phyloP scores from a whole-genome alignment of 768 basidiomycete species.

The Amanita muscaria region DNA sequence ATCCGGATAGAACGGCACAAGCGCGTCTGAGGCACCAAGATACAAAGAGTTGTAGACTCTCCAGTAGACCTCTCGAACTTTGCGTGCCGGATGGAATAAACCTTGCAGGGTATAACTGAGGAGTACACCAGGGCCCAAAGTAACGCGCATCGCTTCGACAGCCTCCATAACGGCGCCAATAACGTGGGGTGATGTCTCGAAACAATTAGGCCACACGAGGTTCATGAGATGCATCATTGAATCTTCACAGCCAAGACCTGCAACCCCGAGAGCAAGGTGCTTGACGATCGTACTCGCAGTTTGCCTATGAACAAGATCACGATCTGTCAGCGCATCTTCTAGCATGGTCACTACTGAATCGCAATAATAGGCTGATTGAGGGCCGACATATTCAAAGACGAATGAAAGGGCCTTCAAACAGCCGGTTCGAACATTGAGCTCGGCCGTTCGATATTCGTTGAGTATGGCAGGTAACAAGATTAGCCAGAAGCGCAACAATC shows the following conservation, averaged over 20 bases:
- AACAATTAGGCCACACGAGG: conserved; percentile 98
- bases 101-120: conserved; percentile 92
- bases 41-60: conserved; percentile 92
- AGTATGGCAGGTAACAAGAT: conserved; percentile 96
- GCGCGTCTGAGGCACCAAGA: conserved; percentile 80
- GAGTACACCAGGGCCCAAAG: conserved; percentile 87
- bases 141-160: conserved; percentile 94
- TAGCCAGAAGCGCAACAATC: too few relatives aligned
- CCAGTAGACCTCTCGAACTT: conserved; percentile 98
- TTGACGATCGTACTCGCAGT: conserved; percentile 98
- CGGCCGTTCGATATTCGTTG: conserved; percentile 97
- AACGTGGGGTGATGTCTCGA: conserved; percentile 96
- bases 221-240: conserved; percentile 98
- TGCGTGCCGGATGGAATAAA: conserved; percentile 93
- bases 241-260: conserved; percentile 95
- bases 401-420: conserved; percentile 98
- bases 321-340: conserved; percentile 96
- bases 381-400: conserved; percentile 98
- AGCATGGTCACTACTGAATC: conserved; percentile 97
- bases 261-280: conserved; percentile 93
- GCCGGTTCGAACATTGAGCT: conserved; percentile 96
- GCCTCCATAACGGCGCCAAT: conserved; percentile 99
- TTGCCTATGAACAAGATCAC: conserved; percentile 96
- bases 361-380: conserved; percentile 92
- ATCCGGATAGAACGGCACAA: conserved; percentile 95